A percentile compares a stretch with the other conserved stretches of the same genome.
Conservation (phyloP, 495 filamentous ascomycete genomes). For the Penicillium silybi region DNA sequence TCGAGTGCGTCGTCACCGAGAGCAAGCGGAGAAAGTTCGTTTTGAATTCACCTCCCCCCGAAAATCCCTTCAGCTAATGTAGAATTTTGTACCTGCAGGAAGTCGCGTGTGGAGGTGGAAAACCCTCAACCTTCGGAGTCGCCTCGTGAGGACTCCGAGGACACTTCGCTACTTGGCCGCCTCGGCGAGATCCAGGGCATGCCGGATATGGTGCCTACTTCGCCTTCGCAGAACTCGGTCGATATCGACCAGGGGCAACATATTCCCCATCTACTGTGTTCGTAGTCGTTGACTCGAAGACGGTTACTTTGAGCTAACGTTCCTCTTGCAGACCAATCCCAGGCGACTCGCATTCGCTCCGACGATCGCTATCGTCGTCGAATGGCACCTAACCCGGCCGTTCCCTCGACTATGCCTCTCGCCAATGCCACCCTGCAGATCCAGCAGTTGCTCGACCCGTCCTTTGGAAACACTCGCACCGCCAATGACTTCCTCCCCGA, state of each 20-base stretch:
- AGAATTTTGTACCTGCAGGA: conserved; percentile 25
- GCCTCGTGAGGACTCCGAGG: conserved; percentile 35
- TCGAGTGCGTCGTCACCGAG: conserved; percentile 84
- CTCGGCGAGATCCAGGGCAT: conserved; percentile 29
- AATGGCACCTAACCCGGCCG: conserved; percentile 38
- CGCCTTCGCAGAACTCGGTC: conserved; percentile 40
- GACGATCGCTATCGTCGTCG: conserved; percentile 31
- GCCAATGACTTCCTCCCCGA: conserved; percentile 49
- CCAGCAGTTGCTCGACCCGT: conserved; percentile 38
- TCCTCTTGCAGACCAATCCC: conserved; percentile 34
- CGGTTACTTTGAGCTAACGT: background rate
- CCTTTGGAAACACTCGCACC: conserved; percentile 28
- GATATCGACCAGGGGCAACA: conserved; percentile 44
- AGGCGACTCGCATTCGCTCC: conserved; percentile 31
- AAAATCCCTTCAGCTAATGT: conserved; percentile 12
- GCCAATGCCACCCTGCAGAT: conserved; percentile 39
- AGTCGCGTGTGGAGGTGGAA: conserved; percentile 42
- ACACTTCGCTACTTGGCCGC: conserved; percentile 27
- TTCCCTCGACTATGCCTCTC: conserved; percentile 34
- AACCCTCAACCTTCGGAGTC: conserved; percentile 33
- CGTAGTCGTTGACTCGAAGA: conserved; percentile 13
- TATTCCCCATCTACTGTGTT: conserved; percentile 48
- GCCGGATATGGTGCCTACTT: conserved; percentile 31
- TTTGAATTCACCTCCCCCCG: background rate
- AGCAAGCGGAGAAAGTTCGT: conserved; percentile 77